Evolutionary conservation across 169 alveolate species (phyloP).

Genomic region (Plasmodium blacklocki): DNA sequence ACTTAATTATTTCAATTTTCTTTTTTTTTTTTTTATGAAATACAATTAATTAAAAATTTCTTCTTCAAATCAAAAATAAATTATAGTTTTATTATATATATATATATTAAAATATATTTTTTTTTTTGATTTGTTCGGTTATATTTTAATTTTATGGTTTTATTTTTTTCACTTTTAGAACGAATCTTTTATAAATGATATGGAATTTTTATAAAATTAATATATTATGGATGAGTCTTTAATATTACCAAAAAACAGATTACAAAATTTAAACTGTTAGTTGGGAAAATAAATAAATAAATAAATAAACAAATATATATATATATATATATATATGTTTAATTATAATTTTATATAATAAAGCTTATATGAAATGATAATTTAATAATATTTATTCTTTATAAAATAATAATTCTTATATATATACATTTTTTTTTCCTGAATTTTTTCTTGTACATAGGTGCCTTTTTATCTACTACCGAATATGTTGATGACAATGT

Average conservation of each 20-base stretch:
- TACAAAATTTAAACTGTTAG: constrained; percentile 49
- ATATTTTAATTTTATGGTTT: constrained; percentile 3
- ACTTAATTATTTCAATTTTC: too few species aligned
- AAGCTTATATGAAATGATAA: neutral
- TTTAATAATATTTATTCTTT: neutral
- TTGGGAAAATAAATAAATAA: constrained; percentile 9
- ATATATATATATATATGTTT: constrained; percentile 3
- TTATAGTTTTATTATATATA: too few species aligned
- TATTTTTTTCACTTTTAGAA: constrained; percentile 9
- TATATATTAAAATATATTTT: neutral
- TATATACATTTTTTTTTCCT: neutral
- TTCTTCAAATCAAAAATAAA: neutral
- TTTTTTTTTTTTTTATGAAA: constrained; percentile 1
- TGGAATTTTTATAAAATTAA: constrained; percentile 2
- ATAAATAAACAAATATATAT: neutral
- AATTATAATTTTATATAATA: neutral
- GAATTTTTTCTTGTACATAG: too few species aligned
- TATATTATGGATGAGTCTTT: constrained; percentile 18
- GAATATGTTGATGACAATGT: too few species aligned
- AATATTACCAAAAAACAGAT: constrained; percentile 15
- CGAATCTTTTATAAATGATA: constrained; percentile 26
- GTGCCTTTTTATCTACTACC: too few species aligned
- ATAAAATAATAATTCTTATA: neutral
- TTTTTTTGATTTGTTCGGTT: neutral
- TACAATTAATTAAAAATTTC: constrained; percentile 2